A percentile compares a stretch with the other conserved stretches of the same genome.
Conservation (phyloP, 139 green algal species). For the Chlamydomonas incerta region DNA sequence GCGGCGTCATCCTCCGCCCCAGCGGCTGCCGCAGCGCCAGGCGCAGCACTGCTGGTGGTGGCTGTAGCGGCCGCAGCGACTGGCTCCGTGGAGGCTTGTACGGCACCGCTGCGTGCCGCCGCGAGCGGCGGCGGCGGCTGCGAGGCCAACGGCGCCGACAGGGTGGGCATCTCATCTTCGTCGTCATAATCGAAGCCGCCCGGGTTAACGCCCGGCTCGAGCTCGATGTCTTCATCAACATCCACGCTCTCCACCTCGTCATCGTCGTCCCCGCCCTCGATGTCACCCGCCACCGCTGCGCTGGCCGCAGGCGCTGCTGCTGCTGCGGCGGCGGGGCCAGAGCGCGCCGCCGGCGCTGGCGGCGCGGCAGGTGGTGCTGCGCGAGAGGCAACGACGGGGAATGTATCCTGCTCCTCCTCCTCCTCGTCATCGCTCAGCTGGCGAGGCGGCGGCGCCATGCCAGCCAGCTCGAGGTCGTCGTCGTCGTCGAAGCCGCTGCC, state of each 20-base stretch:
- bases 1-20: not conserved
- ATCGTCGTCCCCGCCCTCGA: not conserved
- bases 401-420: not conserved
- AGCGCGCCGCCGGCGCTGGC: not conserved
- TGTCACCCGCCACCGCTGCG: not conserved
- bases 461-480: conserved; percentile 3
- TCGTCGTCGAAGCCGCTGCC: conserved; percentile 18
- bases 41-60: not conserved
- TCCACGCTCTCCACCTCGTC: not conserved
- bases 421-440: not conserved
- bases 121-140: not conserved
- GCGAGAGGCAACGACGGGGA: not conserved
- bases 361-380: not conserved
- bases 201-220: conserved; percentile 15
- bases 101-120: no score
- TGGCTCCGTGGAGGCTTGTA: no score
- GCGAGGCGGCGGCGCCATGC: not conserved
- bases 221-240: conserved; percentile 31
- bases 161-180: not conserved
- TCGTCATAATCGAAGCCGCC: conserved; percentile 27
- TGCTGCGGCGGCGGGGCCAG: not conserved
- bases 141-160: not conserved
- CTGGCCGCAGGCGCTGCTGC: not conserved
- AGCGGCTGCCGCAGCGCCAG: not conserved
- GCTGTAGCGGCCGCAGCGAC: no score